These are phyloP conservation scores for Coemansia sp. DNA, from an alignment of 192 early-diverging fungal species.

Conservation along the genomic window DNA sequence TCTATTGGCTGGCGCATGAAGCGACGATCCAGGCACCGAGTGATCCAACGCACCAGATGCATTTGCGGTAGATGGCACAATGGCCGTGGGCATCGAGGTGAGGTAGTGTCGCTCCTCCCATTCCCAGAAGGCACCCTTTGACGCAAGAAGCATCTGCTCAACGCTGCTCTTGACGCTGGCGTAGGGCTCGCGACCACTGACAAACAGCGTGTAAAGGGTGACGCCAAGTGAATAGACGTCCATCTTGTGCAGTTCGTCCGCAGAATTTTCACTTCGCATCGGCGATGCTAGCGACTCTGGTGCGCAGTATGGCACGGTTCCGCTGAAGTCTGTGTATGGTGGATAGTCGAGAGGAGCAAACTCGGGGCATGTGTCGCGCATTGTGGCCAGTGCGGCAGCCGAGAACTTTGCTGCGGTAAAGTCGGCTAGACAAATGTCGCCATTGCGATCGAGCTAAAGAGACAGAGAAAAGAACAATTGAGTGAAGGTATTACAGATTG, in stretches of 20 bases:
- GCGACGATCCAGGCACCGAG: constrained; percentile 9
- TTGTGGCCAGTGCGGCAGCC: constrained; percentile 19
- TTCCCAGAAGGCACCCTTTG: constrained; percentile 65
- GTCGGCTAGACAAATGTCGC: constrained; percentile 53
- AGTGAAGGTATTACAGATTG: neutral
- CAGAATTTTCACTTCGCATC: neutral
- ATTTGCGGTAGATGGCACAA: neutral
- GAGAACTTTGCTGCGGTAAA: constrained; percentile 52
- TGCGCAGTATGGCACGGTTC: constrained; percentile 60
- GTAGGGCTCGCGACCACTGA: constrained; percentile 61
- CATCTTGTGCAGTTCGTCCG: constrained; percentile 42
- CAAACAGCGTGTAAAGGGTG: constrained; percentile 59
- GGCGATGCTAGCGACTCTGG: constrained; percentile 57
- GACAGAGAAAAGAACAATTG: constrained; percentile 6
- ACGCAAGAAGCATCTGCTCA: constrained; percentile 62
- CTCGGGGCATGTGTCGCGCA: constrained; percentile 23
- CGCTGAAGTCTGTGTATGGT: constrained; percentile 51
- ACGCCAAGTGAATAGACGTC: constrained; percentile 64
- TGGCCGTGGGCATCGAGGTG: constrained; percentile 18
- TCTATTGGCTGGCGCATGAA: constrained; percentile 6
- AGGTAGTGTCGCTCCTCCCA: constrained; percentile 57
- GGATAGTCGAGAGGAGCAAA: constrained; percentile 34
- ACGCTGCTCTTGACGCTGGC: constrained; percentile 58
- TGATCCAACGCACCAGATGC: neutral
- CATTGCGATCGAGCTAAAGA: constrained; percentile 37